Evolutionary conservation across 2,329 filamentous ascomycete genomes (phyloP).

Genomic region (Fusarium odoratissimum): DNA sequence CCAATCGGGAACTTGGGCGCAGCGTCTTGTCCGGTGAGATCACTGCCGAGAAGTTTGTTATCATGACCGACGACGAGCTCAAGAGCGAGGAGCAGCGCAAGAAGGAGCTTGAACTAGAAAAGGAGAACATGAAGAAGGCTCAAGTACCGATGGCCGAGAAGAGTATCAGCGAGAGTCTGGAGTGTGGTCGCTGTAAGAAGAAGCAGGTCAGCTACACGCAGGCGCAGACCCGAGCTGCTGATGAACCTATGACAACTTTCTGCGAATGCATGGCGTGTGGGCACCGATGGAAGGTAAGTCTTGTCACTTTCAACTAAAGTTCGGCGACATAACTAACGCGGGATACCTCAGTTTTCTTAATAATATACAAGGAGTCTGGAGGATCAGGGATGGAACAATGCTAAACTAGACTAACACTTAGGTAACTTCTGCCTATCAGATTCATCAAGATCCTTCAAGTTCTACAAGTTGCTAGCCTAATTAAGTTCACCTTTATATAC

Average conservation of each 20-base stretch:
- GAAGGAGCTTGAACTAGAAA: slow-evolving; percentile 79
- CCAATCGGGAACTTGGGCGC: slow-evolving; percentile 80
- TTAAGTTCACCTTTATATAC: neutral
- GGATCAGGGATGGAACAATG: neutral
- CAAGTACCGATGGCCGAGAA: slow-evolving; percentile 94
- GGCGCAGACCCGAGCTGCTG: slow-evolving; percentile 93
- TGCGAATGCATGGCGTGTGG: slow-evolving; percentile 78
- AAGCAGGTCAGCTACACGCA: slow-evolving; percentile 96
- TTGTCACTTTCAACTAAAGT: slow-evolving; percentile 15
- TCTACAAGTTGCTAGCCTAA: neutral
- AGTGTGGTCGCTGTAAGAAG: slow-evolving; percentile 92
- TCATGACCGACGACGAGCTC: slow-evolving; percentile 90
- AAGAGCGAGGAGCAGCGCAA: slow-evolving; percentile 85
- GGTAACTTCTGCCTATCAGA: neutral
- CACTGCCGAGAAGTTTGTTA: slow-evolving; percentile 77
- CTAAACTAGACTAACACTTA: neutral
- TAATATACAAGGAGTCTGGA: neutral
- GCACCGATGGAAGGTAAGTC: slow-evolving; percentile 76
- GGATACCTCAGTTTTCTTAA: slow-evolving; percentile 40
- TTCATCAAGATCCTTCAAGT: neutral
- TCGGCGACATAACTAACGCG: neutral
- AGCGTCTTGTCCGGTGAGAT: slow-evolving; percentile 83
- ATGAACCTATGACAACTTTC: slow-evolving; percentile 90
- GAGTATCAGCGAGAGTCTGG: slow-evolving; percentile 86
- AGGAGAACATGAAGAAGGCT: slow-evolving; percentile 96